These are phyloP conservation scores for Paracorniculantispora psalliotae DNA, from an alignment of 2,329 filamentous ascomycete genomes.

Conservation along the genomic window DNA sequence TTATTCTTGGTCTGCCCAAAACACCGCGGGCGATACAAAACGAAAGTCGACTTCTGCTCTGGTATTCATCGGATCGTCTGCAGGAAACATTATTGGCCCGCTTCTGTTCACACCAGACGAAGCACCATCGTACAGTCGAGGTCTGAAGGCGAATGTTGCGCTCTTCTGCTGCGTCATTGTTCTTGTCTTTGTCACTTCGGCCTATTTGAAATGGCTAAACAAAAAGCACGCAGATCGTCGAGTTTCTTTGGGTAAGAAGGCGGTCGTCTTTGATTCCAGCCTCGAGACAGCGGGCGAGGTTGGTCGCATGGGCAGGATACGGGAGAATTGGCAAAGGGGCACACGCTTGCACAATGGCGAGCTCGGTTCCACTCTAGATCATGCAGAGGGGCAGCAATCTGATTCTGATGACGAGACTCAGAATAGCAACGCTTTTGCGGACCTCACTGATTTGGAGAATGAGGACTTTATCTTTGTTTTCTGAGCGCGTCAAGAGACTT, in stretches of 20 bases:
- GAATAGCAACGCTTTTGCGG: conserved; percentile 31
- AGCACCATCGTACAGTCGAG: conserved; percentile 38
- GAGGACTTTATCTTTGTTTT: conserved; percentile 60
- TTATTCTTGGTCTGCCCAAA: conserved; percentile 57
- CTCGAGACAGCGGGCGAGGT: conserved; percentile 46
- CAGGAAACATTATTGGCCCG: conserved; percentile 63
- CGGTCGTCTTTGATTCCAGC: conserved; percentile 53
- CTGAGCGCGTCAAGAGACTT: conserved; percentile 13
- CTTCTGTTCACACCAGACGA: conserved; percentile 55
- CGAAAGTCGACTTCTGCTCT: conserved; percentile 61
- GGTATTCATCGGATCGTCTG: conserved; percentile 60
- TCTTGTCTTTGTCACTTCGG: conserved; percentile 37
- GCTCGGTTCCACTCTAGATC: neutral
- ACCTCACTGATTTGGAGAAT: conserved; percentile 56
- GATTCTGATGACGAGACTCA: conserved; percentile 15
- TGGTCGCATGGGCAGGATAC: conserved; percentile 30
- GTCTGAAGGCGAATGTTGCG: conserved; percentile 54
- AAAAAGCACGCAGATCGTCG: conserved; percentile 48
- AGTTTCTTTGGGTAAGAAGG: conserved; percentile 55
- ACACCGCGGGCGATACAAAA: conserved; percentile 66
- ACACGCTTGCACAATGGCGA: conserved; percentile 2
- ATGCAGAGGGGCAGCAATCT: neutral
- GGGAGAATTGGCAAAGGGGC: conserved; percentile 14
- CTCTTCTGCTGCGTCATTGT: conserved; percentile 57
- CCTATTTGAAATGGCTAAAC: conserved; percentile 51